These are phyloP conservation scores for Chytriomyces hyalinus DNA, from an alignment of 192 early-diverging fungal species.

Conservation along the genomic window DNA sequence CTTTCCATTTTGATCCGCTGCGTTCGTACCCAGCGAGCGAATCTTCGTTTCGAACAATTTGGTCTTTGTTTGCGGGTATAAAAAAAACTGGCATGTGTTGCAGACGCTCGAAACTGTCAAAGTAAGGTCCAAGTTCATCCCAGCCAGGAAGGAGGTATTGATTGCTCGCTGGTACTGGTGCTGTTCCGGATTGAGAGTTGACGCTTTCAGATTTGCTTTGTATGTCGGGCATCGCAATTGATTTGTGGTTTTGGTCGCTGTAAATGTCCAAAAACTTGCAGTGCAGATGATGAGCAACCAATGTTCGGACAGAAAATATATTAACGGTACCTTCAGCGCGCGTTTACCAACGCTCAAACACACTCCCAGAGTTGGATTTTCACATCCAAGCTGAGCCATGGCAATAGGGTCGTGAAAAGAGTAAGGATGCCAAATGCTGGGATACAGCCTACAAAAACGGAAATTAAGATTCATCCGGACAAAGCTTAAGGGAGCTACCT, in stretches of 20 bases:
- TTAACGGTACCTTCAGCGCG: slow-evolving; percentile 29
- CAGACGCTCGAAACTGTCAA: slow-evolving; percentile 42
- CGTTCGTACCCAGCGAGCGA: slow-evolving; percentile 46
- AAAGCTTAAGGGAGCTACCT: too few species aligned
- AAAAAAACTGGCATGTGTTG: slow-evolving; percentile 50
- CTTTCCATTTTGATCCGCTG: slow-evolving; percentile 43
- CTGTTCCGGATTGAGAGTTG: too few species aligned
- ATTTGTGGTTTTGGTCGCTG: too few species aligned
- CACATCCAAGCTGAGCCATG: slow-evolving; percentile 20
- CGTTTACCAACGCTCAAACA: slow-evolving; percentile 41
- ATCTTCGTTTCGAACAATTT: slow-evolving; percentile 42
- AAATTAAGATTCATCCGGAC: too few species aligned
- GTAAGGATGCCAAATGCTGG: slow-evolving; percentile 46
- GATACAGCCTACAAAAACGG: slow-evolving; percentile 21
- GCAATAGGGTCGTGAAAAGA: slow-evolving; percentile 41
- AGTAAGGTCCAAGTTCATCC: slow-evolving; percentile 50
- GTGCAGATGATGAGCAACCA: too few species aligned
- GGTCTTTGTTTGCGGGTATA: slow-evolving; percentile 51
- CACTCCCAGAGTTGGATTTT: slow-evolving; percentile 47
- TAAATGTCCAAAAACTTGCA: too few species aligned
- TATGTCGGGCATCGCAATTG: too few species aligned
- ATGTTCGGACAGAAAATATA: too few species aligned
- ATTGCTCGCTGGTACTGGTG: too few species aligned
- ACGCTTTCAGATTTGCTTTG: too few species aligned
- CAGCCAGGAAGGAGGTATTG: slow-evolving; percentile 9